Evolutionary conservation across 257 asterid genomes (phyloP).

Genomic region (Rhazya stricta): DNA sequence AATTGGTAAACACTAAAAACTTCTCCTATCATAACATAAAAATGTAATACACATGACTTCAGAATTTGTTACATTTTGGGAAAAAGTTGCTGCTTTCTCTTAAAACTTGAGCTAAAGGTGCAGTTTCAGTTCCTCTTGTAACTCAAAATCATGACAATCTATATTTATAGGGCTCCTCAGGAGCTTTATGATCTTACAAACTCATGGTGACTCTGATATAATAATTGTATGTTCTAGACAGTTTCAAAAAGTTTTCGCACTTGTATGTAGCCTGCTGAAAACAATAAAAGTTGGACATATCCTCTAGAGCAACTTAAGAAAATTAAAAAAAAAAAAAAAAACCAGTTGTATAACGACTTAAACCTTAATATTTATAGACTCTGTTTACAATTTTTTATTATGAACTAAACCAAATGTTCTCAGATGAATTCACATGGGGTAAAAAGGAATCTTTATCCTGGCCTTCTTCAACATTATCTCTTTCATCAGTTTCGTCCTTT

Average conservation of each 20-base stretch:
- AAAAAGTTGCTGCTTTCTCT: not conserved
- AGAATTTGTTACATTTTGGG: not conserved
- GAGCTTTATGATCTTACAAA: not conserved
- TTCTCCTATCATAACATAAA: not conserved
- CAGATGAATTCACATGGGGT: not conserved
- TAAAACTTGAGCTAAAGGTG: not conserved
- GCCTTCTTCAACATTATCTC: not conserved
- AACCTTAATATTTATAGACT: not conserved
- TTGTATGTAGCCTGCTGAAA: not conserved
- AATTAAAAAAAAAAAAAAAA: not conserved
- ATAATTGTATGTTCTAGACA: not conserved
- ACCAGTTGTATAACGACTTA: not conserved
- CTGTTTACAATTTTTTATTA: not conserved
- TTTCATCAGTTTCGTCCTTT: not conserved
- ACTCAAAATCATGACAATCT: not conserved
- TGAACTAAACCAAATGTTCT: not conserved
- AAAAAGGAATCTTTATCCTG: not conserved
- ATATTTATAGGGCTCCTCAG: not conserved
- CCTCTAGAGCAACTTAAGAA: not conserved
- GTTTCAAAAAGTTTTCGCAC: not conserved
- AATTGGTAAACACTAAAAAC: slow-evolving; percentile 51
- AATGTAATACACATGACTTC: no score
- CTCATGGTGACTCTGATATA: not conserved
- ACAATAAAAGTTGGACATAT: not conserved
- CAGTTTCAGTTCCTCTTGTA: not conserved